These are phyloP conservation scores for Fusarium bulbicola DNA, from an alignment of 2,329 filamentous ascomycete species.

Conservation along the genomic window DNA sequence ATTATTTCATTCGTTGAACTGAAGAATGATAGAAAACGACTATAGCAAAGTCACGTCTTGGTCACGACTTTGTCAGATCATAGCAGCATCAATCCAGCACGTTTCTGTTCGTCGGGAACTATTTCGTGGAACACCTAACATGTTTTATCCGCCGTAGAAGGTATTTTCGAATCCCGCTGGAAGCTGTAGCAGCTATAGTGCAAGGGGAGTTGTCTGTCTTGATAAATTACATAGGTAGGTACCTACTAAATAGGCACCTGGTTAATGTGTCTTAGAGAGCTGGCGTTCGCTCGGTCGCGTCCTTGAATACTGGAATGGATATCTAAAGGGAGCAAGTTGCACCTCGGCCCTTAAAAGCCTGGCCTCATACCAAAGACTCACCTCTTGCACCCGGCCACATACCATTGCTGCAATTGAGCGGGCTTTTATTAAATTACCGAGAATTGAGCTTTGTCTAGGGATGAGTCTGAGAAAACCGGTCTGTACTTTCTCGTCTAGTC, in stretches of 20 bases:
- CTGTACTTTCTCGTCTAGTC: not conserved
- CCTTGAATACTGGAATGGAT: conserved; percentile 26
- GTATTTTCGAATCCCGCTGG: not conserved
- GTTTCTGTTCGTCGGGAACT: not conserved
- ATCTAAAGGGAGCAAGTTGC: conserved; percentile 7
- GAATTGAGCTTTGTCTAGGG: conserved; percentile 16
- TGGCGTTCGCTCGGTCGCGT: not conserved
- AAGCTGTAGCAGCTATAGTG: not conserved
- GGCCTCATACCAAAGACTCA: conserved; percentile 31
- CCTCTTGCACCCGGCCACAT: conserved; percentile 13
- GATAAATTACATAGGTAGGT: not conserved
- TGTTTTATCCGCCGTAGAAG: not conserved
- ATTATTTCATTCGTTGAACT: not conserved
- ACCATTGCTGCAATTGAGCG: conserved; percentile 6
- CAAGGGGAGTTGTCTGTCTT: not conserved
- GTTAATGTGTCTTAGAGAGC: not conserved
- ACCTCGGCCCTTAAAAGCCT: conserved; percentile 11
- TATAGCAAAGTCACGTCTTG: not conserved
- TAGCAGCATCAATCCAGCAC: not conserved
- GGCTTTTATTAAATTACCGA: not conserved
- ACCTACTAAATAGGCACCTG: not conserved
- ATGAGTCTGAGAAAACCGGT: not conserved
- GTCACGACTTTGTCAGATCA: not conserved
- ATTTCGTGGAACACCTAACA: not conserved
- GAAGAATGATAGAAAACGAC: not conserved